These are phyloP conservation scores for Aureobasidium vineae DNA, from an alignment of 2,329 filamentous ascomycete species.

Conservation along the genomic window DNA sequence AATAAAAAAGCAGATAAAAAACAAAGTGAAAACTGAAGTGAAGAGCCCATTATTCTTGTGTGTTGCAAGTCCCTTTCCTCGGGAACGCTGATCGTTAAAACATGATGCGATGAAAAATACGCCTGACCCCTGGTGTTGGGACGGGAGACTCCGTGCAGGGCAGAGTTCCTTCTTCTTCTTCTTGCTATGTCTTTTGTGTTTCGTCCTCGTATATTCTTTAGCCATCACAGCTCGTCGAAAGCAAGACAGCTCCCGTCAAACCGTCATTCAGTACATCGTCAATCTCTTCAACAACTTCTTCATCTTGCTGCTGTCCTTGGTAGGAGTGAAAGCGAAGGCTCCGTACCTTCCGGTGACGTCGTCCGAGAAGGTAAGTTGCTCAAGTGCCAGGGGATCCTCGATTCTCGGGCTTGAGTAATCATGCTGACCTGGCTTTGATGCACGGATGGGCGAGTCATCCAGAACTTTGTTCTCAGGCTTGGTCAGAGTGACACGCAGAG, in stretches of 20 bases:
- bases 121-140: background rate
- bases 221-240: slow-evolving; percentile 9
- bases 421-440: background rate
- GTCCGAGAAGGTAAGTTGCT: slow-evolving; percentile 48
- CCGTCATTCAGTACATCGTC: background rate
- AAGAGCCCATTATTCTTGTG: slow-evolving; percentile 11
- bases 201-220: background rate
- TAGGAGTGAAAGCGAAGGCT: slow-evolving; percentile 42
- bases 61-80: background rate
- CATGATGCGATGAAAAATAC: slow-evolving; percentile 8
- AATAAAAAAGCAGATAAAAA: slow-evolving; percentile 13
- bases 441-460: slow-evolving; percentile 46
- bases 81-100: slow-evolving; percentile 1
- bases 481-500: slow-evolving; percentile 91
- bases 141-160: background rate
- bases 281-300: slow-evolving; percentile 25
- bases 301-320: slow-evolving; percentile 12
- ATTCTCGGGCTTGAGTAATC: background rate
- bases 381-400: slow-evolving; percentile 54
- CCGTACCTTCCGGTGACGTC: slow-evolving; percentile 43
- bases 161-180: background rate
- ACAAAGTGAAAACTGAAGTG: background rate
- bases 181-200: slow-evolving; percentile 4
- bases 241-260: background rate
- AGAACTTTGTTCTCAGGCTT: slow-evolving; percentile 80